Percentiles rank a stretch among this genome's conserved stretches.
These are phyloP conservation scores for Yamadazyma phyllophila DNA, from an alignment of 805 yeast species.

Conservation along the genomic window DNA sequence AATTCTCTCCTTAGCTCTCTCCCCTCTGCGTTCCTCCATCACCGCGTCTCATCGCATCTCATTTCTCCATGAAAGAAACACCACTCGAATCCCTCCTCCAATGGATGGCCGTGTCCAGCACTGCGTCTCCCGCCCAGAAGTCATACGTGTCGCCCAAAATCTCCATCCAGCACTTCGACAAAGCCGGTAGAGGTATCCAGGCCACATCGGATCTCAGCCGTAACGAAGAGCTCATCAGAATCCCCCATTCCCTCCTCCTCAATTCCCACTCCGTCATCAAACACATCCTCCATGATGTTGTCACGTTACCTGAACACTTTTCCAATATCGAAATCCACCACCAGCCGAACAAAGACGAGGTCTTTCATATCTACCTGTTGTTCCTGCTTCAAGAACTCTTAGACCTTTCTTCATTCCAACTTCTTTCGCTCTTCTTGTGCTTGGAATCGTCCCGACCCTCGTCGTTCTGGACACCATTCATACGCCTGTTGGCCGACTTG, in stretches of 20 bases:
- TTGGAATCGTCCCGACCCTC: constrained; percentile 40
- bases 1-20: too few relatives aligned
- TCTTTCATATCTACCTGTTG: constrained; percentile 29
- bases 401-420: constrained; percentile 57
- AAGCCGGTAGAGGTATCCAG: constrained; percentile 61
- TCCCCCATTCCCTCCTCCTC: constrained; percentile 57
- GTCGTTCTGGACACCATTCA: constrained; percentile 64
- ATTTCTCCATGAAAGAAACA: too few relatives aligned
- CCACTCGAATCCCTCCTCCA: neutral
- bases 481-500: constrained; percentile 58
- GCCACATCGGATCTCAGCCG: constrained; percentile 35
- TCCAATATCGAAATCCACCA: constrained; percentile 26
- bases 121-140: neutral
- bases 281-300: constrained; percentile 44
- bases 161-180: neutral
- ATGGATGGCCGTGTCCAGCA: neutral
- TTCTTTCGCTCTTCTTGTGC: constrained; percentile 49
- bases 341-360: constrained; percentile 17
- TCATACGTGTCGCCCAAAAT: constrained; percentile 10
- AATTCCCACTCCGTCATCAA: constrained; percentile 52
- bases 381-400: constrained; percentile 32
- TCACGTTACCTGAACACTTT: constrained; percentile 17
- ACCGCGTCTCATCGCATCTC: too few relatives aligned
- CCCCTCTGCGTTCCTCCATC: too few relatives aligned
- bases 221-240: constrained; percentile 48